A percentile compares a stretch with the other conserved stretches of the same genome.
These are phyloP conservation scores for Termitomyces sp. DNA, from an alignment of 768 basidiomycete genomes.

Conservation along the genomic window DNA sequence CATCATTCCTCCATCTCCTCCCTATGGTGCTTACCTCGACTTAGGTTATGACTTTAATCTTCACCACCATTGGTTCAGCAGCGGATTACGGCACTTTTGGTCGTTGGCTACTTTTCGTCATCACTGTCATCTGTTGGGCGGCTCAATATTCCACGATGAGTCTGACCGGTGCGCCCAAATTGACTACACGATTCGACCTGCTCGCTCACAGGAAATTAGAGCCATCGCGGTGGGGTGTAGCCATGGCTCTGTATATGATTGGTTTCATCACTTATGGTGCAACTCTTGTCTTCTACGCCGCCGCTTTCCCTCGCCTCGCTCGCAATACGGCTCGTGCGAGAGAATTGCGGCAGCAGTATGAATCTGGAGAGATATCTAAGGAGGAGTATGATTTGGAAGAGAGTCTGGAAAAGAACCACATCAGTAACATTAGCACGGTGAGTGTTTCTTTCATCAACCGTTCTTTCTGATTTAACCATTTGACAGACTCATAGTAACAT, in stretches of 20 bases:
- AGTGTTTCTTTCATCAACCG: slow-evolving; percentile 14
- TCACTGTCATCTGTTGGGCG: slow-evolving; percentile 78
- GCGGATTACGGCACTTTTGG: slow-evolving; percentile 78
- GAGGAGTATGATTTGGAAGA: slow-evolving; percentile 75
- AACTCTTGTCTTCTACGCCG: slow-evolving; percentile 79
- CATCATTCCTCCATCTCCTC: background rate
- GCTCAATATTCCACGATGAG: slow-evolving; percentile 78
- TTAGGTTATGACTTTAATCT: slow-evolving; percentile 75
- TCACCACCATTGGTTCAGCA: slow-evolving; percentile 76
- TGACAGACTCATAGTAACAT: slow-evolving; percentile 71
- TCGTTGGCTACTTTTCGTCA: slow-evolving; percentile 70
- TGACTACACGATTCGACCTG: too few species aligned
- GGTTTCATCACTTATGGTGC: slow-evolving; percentile 80
- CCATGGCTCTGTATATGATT: slow-evolving; percentile 78
- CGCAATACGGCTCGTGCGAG: slow-evolving; percentile 71
- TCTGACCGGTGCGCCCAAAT: slow-evolving; percentile 52
- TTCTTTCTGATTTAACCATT: background rate
- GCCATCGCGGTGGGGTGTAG: slow-evolving; percentile 68
- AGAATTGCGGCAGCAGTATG: slow-evolving; percentile 51
- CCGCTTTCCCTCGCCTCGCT: slow-evolving; percentile 77
- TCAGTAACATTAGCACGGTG: slow-evolving; percentile 84
- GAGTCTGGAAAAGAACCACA: slow-evolving; percentile 79
- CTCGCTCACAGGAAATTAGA: slow-evolving; percentile 31
- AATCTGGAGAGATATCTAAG: slow-evolving; percentile 53
- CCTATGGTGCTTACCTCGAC: background rate